These are phyloP conservation scores for Candida anutae DNA, from an alignment of 1,139 yeast genomes.

Conservation along the genomic window DNA sequence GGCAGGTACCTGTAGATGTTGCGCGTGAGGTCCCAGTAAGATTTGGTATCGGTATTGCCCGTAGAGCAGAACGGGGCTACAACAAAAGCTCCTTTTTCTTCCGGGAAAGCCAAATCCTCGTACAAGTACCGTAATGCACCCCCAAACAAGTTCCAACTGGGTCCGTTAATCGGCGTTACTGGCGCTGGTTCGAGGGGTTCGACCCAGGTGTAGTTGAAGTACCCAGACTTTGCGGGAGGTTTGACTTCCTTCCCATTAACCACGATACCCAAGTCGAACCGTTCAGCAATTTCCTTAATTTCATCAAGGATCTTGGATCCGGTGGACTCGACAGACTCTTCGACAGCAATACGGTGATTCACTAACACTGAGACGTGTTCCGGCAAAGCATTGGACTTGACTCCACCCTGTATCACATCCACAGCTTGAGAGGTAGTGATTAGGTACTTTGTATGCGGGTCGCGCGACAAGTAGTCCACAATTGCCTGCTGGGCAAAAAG, in stretches of 20 bases:
- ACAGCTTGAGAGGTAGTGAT: constrained; percentile 61
- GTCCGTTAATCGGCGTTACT: constrained; percentile 39
- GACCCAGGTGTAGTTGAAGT: constrained; percentile 32
- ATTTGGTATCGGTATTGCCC: constrained; percentile 38
- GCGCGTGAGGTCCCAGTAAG: constrained; percentile 33
- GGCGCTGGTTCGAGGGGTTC: constrained; percentile 53
- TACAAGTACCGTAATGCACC: constrained; percentile 52
- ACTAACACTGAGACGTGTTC: constrained; percentile 51
- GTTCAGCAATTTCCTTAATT: constrained; percentile 33
- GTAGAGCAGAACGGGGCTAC: constrained; percentile 27
- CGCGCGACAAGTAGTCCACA: constrained; percentile 22
- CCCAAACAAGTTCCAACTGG: constrained; percentile 45
- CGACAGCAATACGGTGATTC: constrained; percentile 54
- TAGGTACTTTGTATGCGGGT: constrained; percentile 26
- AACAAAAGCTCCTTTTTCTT: constrained; percentile 16
- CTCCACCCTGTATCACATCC: constrained; percentile 65
- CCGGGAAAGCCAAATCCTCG: constrained; percentile 37
- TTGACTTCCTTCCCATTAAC: constrained; percentile 24
- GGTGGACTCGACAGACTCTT: constrained; percentile 35
- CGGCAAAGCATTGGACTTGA: constrained; percentile 67
- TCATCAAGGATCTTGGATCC: constrained; percentile 28
- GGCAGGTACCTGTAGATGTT: constrained; percentile 33
- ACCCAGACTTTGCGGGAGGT: constrained; percentile 31
- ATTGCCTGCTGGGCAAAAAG: constrained; percentile 32
- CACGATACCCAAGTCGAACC: constrained; percentile 39